Percentiles rank a stretch among this genome's conserved stretches.
These are phyloP conservation scores for Cladophialophora immunda DNA, from an alignment of 2,329 filamentous ascomycete genomes.

Conservation along the genomic window DNA sequence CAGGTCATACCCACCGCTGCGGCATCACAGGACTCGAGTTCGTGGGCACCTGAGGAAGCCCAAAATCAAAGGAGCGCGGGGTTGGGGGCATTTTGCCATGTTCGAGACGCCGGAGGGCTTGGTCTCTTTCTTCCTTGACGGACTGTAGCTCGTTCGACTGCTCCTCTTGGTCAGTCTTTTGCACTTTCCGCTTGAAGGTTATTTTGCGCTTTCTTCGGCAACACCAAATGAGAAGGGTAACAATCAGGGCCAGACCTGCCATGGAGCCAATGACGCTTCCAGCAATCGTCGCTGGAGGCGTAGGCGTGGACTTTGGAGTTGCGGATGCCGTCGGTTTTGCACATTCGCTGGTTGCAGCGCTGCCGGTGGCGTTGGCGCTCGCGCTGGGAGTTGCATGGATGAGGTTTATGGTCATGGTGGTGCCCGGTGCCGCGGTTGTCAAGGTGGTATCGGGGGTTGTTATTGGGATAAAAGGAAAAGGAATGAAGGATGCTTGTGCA, in stretches of 20 bases:
- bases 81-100: slow-evolving; percentile 15
- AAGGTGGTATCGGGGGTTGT: slow-evolving; percentile 17
- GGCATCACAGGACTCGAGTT: slow-evolving; percentile 26
- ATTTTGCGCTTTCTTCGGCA: slow-evolving; percentile 29
- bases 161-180: slow-evolving; percentile 22
- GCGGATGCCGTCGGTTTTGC: slow-evolving; percentile 16
- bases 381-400: slow-evolving; percentile 20
- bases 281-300: slow-evolving; percentile 30
- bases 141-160: slow-evolving; percentile 12
- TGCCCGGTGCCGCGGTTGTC: slow-evolving; percentile 22
- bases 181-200: slow-evolving; percentile 31
- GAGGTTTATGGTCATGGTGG: slow-evolving; percentile 33
- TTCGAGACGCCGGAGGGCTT: slow-evolving; percentile 24
- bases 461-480: slow-evolving; percentile 9
- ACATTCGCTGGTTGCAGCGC: slow-evolving; percentile 15
- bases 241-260: slow-evolving; percentile 34
- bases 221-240: slow-evolving; percentile 31
- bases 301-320: slow-evolving; percentile 6
- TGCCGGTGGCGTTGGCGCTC: background rate
- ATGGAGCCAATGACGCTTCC: slow-evolving; percentile 34
- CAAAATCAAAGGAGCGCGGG: slow-evolving; percentile 34
- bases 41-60: slow-evolving; percentile 24
- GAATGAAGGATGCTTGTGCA: background rate
- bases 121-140: slow-evolving; percentile 19
- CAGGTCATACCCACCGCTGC: slow-evolving; percentile 27